These are phyloP conservation scores for Quercus aquifolioides DNA, from an alignment of 306 rosid species.

Conservation along the genomic window DNA sequence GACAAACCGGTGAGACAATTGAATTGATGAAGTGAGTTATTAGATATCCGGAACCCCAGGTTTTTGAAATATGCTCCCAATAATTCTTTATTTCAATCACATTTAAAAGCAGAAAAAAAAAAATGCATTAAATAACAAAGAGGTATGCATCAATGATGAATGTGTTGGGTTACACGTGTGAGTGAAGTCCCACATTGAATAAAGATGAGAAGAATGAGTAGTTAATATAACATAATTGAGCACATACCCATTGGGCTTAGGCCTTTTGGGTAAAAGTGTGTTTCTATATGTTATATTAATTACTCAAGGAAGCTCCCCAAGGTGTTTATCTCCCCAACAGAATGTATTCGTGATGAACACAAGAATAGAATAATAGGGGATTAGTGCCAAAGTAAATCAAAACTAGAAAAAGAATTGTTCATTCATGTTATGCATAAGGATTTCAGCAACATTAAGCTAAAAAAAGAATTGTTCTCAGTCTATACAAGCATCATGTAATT, in stretches of 20 bases:
- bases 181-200: no score
- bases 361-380: neutral
- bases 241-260: no score
- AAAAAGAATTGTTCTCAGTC: neutral
- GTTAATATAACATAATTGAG: no score
- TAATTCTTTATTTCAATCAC: conserved; percentile 42
- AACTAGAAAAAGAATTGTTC: neutral
- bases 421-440: neutral
- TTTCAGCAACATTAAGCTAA: neutral
- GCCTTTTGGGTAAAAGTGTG: no score
- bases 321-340: no score
- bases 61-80: conserved; percentile 59
- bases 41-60: conserved; percentile 76
- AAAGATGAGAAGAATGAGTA: no score
- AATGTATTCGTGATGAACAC: no score
- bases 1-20: conserved; percentile 74
- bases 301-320: no score
- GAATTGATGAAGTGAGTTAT: conserved; percentile 65
- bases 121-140: neutral
- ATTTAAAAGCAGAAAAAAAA: neutral
- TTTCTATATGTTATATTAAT: no score
- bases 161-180: no score
- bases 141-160: no score
- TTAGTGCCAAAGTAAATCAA: neutral
- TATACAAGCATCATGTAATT: neutral